Evolutionary conservation across 768 basidiomycete species (phyloP).

Genomic region (Trametes maxima): DNA sequence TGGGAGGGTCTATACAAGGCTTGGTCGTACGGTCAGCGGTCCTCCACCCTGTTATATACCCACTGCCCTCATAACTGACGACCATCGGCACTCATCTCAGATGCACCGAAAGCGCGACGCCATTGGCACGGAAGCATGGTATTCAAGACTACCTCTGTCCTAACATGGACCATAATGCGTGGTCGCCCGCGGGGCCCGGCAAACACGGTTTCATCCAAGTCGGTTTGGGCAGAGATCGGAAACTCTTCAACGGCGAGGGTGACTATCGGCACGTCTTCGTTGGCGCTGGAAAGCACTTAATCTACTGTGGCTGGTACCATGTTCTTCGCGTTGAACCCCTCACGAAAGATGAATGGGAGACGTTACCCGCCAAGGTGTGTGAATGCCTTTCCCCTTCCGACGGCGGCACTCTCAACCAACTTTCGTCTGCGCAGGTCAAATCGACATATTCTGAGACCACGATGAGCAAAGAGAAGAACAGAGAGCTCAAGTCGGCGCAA

Average conservation of each 20-base stretch:
- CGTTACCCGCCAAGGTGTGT: slow-evolving; percentile 43
- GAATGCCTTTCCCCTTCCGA: not conserved
- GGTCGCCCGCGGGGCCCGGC: slow-evolving; percentile 52
- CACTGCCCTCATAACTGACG: not conserved
- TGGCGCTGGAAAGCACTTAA: slow-evolving; percentile 43
- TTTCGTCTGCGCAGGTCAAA: slow-evolving; percentile 18
- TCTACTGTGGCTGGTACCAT: slow-evolving; percentile 50
- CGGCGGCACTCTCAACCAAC: not conserved
- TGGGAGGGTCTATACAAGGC: slow-evolving; percentile 44
- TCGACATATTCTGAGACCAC: slow-evolving; percentile 41
- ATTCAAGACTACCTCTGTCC: slow-evolving; percentile 51
- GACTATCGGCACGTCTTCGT: slow-evolving; percentile 50
- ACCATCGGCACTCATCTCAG: not conserved
- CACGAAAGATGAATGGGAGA: slow-evolving; percentile 48
- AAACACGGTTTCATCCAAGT: slow-evolving; percentile 60
- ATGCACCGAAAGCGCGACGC: slow-evolving; percentile 23
- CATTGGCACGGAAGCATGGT: slow-evolving; percentile 34
- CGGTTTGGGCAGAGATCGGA: slow-evolving; percentile 47
- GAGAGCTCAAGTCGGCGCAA: slow-evolving; percentile 36
- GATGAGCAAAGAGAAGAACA: slow-evolving; percentile 38
- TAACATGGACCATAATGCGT: slow-evolving; percentile 53
- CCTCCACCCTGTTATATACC: not conserved
- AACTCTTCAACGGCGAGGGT: slow-evolving; percentile 41
- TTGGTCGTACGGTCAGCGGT: slow-evolving; percentile 21
- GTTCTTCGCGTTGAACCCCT: slow-evolving; percentile 44